Evolutionary conservation across 2,329 filamentous ascomycete genomes (phyloP), one percentile per base, ranked within the genome.

Genomic region (Cladosporium sp.): DNA sequence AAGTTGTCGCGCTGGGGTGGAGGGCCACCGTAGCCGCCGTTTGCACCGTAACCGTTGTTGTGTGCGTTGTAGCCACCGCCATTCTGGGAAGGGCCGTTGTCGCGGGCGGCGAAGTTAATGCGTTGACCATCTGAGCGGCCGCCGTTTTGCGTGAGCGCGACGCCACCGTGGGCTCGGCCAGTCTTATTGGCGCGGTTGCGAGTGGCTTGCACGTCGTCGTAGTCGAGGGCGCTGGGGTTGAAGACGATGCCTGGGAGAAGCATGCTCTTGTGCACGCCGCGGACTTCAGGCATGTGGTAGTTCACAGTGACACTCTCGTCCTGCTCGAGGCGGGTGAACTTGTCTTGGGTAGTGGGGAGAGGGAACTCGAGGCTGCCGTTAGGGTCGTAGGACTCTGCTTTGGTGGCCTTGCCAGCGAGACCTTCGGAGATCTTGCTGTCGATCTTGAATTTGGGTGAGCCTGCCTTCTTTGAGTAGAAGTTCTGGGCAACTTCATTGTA

Each of bases 381-480:
- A 1, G 95, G 93, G 14, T 97, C 85, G 77, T 96, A 97, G 1
- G 88, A 85, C 6, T 91, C 89, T 68, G 95, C 90, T 73, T 95
- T 96, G 75, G 90, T 89, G 28, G 97, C 87, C 61, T 86, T 88
- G 38, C 95, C 95, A 3, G 91, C 87, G 2, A 99, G 80, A 2
- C 93, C 93, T 68, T 90, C 89, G 68, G 90, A 96, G 26, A 87
- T 83, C 62, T 86, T 85, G 41, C 92, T 87, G 71, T 96, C 89
- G 57, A 99, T 84, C 71, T 88, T 89, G 75, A 92, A 87, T 69
- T 87, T 87, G n/a, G 66, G 21, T 2, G 49, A 67, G 2, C 86
- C 88, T 70, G 92, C 88, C 72, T 92, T 92, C 80, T 97, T 98
- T 24, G 92, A 94, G 78, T 97, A 99, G 77, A 99, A 96, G 65